Conservation (phyloP, 306 rosid genomes). For the Medicago lupulina region DNA sequence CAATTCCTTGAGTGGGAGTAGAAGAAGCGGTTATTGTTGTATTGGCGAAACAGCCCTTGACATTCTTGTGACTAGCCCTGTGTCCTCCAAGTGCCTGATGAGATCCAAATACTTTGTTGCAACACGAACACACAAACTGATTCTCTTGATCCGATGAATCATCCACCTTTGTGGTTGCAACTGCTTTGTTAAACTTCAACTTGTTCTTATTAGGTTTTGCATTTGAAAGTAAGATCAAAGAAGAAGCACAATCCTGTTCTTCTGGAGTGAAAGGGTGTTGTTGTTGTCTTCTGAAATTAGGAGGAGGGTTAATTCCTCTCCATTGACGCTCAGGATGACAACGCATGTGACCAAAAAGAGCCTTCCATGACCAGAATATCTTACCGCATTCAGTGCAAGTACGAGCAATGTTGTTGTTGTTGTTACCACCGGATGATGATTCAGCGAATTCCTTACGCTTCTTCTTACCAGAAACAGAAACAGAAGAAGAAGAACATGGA, state of each 20-base stretch:
- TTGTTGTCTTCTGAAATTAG: slow-evolving; percentile 23
- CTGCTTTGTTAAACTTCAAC: too few relatives aligned
- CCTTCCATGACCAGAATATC: slow-evolving; percentile 85
- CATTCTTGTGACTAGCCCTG: slow-evolving; percentile 79
- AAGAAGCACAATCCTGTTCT: slow-evolving; percentile 69
- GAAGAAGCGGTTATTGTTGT: too few relatives aligned
- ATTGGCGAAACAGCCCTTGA: slow-evolving; percentile 71
- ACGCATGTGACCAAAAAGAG: slow-evolving; percentile 90
- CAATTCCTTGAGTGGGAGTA: too few relatives aligned
- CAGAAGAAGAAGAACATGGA: neutral
- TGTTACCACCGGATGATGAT: too few relatives aligned
- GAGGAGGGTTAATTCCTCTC: slow-evolving; percentile 86
- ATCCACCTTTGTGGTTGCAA: too few relatives aligned
- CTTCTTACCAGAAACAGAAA: neutral
- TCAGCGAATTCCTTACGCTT: neutral
- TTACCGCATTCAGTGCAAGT: slow-evolving; percentile 80
- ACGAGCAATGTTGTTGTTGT: slow-evolving; percentile 44
- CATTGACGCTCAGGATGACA: slow-evolving; percentile 92
- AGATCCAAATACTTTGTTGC: slow-evolving; percentile 80
- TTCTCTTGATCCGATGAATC: too few relatives aligned
- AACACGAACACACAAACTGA: slow-evolving; percentile 72
- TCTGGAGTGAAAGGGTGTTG: slow-evolving; percentile 31
- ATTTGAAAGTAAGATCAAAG: slow-evolving; percentile 61
- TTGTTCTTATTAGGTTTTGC: too few relatives aligned
- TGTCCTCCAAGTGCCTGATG: slow-evolving; percentile 87